These are phyloP conservation scores for Paraleonurus japonicus DNA, from an alignment of 257 asterid genomes.

Conservation along the genomic window DNA sequence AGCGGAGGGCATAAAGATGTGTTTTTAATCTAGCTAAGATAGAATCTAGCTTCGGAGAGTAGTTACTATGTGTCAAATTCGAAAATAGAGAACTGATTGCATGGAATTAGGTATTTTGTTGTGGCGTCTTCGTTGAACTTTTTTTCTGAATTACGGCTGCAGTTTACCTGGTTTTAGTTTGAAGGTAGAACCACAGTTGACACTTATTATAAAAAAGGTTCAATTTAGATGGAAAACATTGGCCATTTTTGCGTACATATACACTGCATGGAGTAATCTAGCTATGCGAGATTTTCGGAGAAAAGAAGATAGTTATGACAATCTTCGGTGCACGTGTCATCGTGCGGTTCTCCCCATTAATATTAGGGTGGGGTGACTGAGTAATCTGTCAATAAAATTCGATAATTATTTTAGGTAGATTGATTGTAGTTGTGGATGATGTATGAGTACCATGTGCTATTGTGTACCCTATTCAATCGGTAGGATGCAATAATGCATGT, in stretches of 20 bases:
- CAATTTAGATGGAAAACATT: not conserved
- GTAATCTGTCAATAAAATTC: not conserved
- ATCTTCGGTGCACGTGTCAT: not conserved
- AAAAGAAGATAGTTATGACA: not conserved
- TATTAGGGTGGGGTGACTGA: not conserved
- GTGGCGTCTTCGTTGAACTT: not conserved
- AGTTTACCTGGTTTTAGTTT: constrained; percentile 3
- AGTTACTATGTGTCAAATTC: not conserved
- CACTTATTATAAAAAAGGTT: not conserved
- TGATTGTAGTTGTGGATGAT: constrained; percentile 2
- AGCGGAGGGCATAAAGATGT: constrained; percentile 6
- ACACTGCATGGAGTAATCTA: not conserved
- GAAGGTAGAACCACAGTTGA: not conserved
- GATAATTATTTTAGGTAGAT: not conserved
- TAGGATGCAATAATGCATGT: not conserved
- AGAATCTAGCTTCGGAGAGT: not conserved
- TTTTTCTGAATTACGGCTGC: not conserved
- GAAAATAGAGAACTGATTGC: not conserved
- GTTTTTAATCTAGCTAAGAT: constrained; percentile 12
- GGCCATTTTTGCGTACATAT: not conserved
- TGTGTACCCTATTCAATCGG: not conserved
- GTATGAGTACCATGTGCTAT: not conserved
- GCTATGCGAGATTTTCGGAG: not conserved
- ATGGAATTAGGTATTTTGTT: not conserved
- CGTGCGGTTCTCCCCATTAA: not conserved